A percentile compares a stretch with the other conserved stretches of the same genome.
Evolutionary conservation across 352 stramenopile genomes (phyloP).

Genomic region (Globisporangium splendens): DNA sequence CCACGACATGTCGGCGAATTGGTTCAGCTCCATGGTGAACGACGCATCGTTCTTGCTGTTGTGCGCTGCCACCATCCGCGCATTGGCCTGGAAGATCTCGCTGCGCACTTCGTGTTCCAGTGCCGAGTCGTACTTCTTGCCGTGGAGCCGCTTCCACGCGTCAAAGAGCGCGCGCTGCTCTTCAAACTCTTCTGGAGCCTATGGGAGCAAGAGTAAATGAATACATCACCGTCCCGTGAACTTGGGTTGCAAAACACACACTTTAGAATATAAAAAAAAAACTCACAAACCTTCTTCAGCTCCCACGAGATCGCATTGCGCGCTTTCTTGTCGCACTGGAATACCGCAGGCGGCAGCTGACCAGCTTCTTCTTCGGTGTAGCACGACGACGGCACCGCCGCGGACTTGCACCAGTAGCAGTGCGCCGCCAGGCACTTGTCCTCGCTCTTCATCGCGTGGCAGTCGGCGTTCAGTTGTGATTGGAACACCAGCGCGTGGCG

Average conservation of each 20-base stretch:
- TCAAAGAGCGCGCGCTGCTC: conserved; percentile 42
- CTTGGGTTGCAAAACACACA: not conserved
- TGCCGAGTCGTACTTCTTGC: conserved; percentile 46
- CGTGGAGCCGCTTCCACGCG: conserved; percentile 40
- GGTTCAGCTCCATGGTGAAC: conserved; percentile 74
- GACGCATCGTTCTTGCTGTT: conserved; percentile 40
- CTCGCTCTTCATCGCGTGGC: conserved; percentile 46
- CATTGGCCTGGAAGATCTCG: conserved; percentile 61
- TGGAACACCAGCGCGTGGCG: conserved; percentile 27
- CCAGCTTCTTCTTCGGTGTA: conserved; percentile 66
- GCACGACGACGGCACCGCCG: conserved; percentile 76
- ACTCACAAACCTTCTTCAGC: conserved; percentile 23
- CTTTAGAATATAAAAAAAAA: too few relatives aligned
- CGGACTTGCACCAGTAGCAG: conserved; percentile 75
- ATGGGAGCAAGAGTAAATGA: too few relatives aligned
- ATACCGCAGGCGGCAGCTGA: conserved; percentile 65
- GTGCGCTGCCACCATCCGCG: conserved; percentile 52
- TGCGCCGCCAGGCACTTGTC: conserved; percentile 47
- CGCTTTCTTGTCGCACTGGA: conserved; percentile 56
- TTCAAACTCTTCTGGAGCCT: conserved; percentile 21
- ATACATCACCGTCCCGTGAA: too few relatives aligned
- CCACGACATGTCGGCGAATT: conserved; percentile 75
- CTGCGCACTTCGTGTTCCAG: conserved; percentile 49
- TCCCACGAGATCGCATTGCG: conserved; percentile 22
- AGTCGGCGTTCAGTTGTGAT: conserved; percentile 23